Conservation (phyloP, 495 filamentous ascomycete species). For the Echria macrotheca region DNA sequence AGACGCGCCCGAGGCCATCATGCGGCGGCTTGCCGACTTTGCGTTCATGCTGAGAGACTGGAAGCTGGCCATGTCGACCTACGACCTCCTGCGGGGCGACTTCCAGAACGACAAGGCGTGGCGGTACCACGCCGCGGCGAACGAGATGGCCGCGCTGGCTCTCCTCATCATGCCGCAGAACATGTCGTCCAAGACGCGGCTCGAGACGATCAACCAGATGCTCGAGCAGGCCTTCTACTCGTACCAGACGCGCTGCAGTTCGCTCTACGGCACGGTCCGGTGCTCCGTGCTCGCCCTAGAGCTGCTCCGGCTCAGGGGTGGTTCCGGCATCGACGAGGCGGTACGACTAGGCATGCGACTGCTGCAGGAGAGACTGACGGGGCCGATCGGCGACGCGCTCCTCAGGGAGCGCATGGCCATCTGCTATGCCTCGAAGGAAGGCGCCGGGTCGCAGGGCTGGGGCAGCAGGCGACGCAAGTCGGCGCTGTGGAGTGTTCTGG, state of each 20-base stretch:
- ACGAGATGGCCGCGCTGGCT: constrained; percentile 87
- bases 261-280: constrained; percentile 69
- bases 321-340: constrained; percentile 76
- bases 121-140: constrained; percentile 85
- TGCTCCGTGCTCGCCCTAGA: constrained; percentile 73
- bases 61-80: constrained; percentile 85
- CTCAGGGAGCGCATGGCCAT: constrained; percentile 77
- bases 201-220: constrained; percentile 76
- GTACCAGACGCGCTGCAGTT: constrained; percentile 76
- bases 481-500: constrained; percentile 82
- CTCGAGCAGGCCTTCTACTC: constrained; percentile 87
- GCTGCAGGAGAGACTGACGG: constrained; percentile 70
- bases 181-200: constrained; percentile 63
- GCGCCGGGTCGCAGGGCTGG: constrained; percentile 56
- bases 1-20: constrained; percentile 76
- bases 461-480: constrained; percentile 73
- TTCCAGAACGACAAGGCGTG: constrained; percentile 94
- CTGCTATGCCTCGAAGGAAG: constrained; percentile 71
- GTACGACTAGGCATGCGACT: constrained; percentile 76
- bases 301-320: constrained; percentile 70
- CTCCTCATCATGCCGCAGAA: constrained; percentile 68
- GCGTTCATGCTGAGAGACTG: constrained; percentile 94
- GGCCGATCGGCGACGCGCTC: constrained; percentile 69
- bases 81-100: constrained; percentile 81
- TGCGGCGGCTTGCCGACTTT: constrained; percentile 92